Conservation (phyloP, 1,284 basidiomycete genomes). For the Heterobasidion occidentale region DNA sequence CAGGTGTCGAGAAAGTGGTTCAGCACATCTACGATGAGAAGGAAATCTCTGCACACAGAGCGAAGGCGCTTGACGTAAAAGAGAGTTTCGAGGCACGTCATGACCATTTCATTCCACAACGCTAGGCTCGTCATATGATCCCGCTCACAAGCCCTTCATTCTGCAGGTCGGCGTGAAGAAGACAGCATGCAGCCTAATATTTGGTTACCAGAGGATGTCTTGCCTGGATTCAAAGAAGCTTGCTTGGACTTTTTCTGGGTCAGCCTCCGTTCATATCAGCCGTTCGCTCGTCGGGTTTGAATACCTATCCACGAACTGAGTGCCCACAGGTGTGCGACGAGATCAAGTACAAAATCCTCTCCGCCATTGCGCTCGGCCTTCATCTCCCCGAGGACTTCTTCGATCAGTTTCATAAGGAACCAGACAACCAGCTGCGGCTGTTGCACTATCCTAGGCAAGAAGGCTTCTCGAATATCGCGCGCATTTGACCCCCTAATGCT, state of each 20-base stretch:
- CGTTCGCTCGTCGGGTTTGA: neutral
- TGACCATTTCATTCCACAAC: neutral
- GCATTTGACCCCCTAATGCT: no score
- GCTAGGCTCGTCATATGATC: neutral
- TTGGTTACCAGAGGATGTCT: constrained; percentile 46
- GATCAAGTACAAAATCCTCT: constrained; percentile 34
- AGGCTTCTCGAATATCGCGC: neutral
- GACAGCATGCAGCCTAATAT: constrained; percentile 43
- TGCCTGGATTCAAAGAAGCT: constrained; percentile 46
- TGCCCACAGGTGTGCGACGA: constrained; percentile 28
- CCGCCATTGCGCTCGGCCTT: constrained; percentile 46
- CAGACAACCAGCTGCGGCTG: constrained; percentile 51
- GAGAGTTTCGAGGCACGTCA: constrained; percentile 44
- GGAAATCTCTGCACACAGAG: constrained; percentile 26
- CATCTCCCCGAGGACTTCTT: constrained; percentile 40
- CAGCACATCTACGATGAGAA: constrained; percentile 34
- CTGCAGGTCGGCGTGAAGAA: constrained; percentile 34
- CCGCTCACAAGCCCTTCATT: neutral
- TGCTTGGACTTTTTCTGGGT: constrained; percentile 50
- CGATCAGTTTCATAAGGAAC: constrained; percentile 30
- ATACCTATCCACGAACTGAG: neutral
- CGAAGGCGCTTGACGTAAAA: constrained; percentile 39
- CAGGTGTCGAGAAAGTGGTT: constrained; percentile 35
- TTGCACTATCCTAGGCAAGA: constrained; percentile 48
- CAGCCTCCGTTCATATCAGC: neutral